phyloP scores from a whole-genome alignment of 441 rosid species.

The Gossypium lobatum region DNA sequence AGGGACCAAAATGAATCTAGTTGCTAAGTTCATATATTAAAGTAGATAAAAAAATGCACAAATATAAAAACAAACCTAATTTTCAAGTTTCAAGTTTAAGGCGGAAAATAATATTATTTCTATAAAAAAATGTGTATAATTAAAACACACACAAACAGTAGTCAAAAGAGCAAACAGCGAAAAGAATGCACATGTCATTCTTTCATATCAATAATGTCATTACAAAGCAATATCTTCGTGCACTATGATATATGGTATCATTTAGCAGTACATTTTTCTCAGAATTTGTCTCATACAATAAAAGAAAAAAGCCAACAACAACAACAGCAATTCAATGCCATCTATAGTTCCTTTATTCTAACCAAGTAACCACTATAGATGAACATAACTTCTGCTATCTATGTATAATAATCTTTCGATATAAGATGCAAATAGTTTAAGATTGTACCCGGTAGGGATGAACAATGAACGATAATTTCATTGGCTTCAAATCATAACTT shows the following conservation, averaged over 20 bases:
- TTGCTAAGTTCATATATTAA: no score
- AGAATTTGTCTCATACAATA: not conserved
- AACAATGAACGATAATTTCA: not conserved
- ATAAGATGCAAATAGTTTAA: not conserved
- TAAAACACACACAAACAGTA: no score
- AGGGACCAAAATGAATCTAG: no score
- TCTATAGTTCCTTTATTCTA: not conserved
- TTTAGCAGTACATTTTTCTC: not conserved
- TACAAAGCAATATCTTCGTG: not conserved
- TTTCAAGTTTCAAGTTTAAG: no score
- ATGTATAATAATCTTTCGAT: not conserved
- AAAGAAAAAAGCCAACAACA: not conserved
- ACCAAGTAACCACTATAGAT: not conserved
- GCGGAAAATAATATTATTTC: no score
- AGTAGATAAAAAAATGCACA: no score
- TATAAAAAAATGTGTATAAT: no score
- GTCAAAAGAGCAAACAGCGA: no score
- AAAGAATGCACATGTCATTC: no score
- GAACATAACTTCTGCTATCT: not conserved
- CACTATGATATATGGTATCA: not conserved
- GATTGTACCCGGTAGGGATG: not conserved
- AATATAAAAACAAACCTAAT: no score
- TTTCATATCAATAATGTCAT: no score
- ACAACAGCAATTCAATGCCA: not conserved
- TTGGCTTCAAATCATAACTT: constrained; percentile 31